Conservation (phyloP, 1,284 basidiomycete species). For the Schizophyllum commune region DNA sequence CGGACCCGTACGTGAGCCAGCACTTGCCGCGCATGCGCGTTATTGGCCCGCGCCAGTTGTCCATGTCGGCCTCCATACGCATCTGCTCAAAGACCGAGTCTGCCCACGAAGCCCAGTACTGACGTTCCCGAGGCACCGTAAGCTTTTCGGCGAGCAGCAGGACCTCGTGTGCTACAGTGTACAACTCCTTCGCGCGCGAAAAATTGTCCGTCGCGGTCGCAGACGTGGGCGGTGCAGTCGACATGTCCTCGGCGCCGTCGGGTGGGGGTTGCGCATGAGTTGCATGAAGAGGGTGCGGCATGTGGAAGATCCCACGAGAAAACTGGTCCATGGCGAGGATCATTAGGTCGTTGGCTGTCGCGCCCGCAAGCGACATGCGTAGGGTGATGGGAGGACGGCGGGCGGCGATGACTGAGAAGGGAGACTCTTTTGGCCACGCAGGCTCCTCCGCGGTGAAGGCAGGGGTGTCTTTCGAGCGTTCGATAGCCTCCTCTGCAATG, state of each 20-base stretch:
- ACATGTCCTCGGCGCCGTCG: not conserved
- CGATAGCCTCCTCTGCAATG: slow-evolving; percentile 43
- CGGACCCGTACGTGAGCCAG: slow-evolving; percentile 45
- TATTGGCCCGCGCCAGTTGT: slow-evolving; percentile 37
- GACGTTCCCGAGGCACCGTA: slow-evolving; percentile 31
- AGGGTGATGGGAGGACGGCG: slow-evolving; percentile 44
- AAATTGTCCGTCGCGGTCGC: slow-evolving; percentile 21
- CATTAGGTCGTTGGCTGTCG: slow-evolving; percentile 44
- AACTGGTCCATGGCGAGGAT: slow-evolving; percentile 60
- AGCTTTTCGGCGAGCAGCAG: slow-evolving; percentile 51
- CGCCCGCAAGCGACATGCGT: slow-evolving; percentile 36
- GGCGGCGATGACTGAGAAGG: slow-evolving; percentile 43
- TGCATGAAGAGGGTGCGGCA: slow-evolving; percentile 45
- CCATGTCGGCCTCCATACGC: slow-evolving; percentile 46
- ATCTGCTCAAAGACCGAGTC: slow-evolving; percentile 55
- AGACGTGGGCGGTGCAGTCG: not conserved
- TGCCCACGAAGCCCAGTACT: slow-evolving; percentile 52
- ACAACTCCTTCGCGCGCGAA: slow-evolving; percentile 50
- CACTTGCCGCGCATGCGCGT: slow-evolving; percentile 43
- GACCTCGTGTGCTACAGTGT: slow-evolving; percentile 54
- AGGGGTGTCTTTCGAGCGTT: slow-evolving; percentile 7
- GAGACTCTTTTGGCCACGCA: slow-evolving; percentile 43
- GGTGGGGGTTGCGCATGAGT: slow-evolving; percentile 10
- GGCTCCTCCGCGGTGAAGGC: slow-evolving; percentile 30
- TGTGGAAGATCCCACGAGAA: slow-evolving; percentile 58